A percentile compares a stretch with the other conserved stretches of the same genome.
These are phyloP conservation scores for Hypoxylon sp. DNA, from an alignment of 2,329 filamentous ascomycete species.

Conservation along the genomic window DNA sequence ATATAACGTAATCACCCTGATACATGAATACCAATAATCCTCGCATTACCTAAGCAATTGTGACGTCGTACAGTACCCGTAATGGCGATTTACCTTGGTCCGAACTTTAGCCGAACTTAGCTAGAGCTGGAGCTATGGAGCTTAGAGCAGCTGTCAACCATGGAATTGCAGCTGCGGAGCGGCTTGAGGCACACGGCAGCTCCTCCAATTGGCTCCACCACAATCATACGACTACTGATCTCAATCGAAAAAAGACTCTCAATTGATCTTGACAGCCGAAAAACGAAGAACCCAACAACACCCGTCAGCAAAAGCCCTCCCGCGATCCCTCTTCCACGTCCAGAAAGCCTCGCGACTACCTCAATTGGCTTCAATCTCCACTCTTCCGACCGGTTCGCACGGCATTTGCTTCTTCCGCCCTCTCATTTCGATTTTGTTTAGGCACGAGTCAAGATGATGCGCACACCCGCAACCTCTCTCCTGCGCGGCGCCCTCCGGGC, in stretches of 20 bases:
- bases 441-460: constrained; percentile 62
- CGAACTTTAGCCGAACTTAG: constrained; percentile 37
- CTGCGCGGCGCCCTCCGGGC: constrained; percentile 64
- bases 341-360: constrained; percentile 31
- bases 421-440: constrained; percentile 10
- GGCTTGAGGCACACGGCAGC: constrained; percentile 35
- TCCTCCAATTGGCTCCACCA: constrained; percentile 46
- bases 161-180: constrained; percentile 16
- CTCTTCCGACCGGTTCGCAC: constrained; percentile 44
- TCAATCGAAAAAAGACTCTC: constrained; percentile 52
- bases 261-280: constrained; percentile 55
- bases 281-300: constrained; percentile 37
- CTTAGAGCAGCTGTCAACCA: constrained; percentile 26
- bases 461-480: constrained; percentile 67
- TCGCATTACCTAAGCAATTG: constrained; percentile 1
- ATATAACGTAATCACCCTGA: too few species aligned
- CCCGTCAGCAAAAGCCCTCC: constrained; percentile 19
- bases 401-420: constrained; percentile 22
- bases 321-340: constrained; percentile 35
- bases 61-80: constrained; percentile 34
- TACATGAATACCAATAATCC: too few species aligned
- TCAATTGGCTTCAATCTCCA: constrained; percentile 39
- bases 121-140: constrained; percentile 28
- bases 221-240: constrained; percentile 50
- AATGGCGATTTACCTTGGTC: constrained; percentile 41